phyloP scores from a whole-genome alignment of 2,329 filamentous ascomycete species.

The Nakataea oryzae region DNA sequence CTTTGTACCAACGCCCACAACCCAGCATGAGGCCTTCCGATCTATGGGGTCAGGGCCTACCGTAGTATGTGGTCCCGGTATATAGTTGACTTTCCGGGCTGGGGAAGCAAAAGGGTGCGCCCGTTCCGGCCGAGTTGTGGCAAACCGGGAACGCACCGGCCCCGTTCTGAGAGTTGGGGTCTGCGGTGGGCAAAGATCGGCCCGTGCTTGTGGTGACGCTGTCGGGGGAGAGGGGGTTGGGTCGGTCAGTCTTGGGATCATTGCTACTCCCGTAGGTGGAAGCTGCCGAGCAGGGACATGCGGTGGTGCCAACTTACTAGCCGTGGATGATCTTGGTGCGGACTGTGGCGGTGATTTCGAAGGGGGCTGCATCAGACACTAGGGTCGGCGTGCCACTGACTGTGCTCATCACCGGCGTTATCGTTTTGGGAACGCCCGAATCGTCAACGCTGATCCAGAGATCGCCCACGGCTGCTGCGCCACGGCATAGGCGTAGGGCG shows the following conservation, averaged over 20 bases:
- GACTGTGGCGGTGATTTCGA: constrained; percentile 28
- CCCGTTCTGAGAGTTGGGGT: constrained; percentile 23
- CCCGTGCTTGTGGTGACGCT: background rate
- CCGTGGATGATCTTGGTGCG: constrained; percentile 21
- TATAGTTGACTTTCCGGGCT: constrained; percentile 29
- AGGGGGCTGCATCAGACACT: constrained; percentile 21
- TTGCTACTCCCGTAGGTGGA: background rate
- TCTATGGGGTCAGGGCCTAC: constrained; percentile 21
- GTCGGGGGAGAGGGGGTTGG: background rate
- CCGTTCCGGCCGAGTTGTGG: constrained; percentile 32
- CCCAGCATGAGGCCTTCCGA: no score
- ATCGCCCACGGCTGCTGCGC: background rate
- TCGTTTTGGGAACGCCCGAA: constrained; percentile 33
- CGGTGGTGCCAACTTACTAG: constrained; percentile 11
- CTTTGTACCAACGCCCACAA: background rate
- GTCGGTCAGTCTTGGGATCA: background rate
- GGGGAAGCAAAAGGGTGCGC: constrained; percentile 43
- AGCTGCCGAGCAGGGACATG: constrained; percentile 10
- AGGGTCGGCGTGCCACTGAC: constrained; percentile 32
- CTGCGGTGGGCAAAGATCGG: constrained; percentile 30
- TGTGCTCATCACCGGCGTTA: constrained; percentile 37
- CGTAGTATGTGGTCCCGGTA: constrained; percentile 37
- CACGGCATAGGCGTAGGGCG: background rate
- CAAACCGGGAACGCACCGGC: constrained; percentile 40
- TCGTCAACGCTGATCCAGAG: constrained; percentile 40